These are phyloP conservation scores for Allium cepa DNA, from an alignment of 106 monocot species.

Conservation along the genomic window DNA sequence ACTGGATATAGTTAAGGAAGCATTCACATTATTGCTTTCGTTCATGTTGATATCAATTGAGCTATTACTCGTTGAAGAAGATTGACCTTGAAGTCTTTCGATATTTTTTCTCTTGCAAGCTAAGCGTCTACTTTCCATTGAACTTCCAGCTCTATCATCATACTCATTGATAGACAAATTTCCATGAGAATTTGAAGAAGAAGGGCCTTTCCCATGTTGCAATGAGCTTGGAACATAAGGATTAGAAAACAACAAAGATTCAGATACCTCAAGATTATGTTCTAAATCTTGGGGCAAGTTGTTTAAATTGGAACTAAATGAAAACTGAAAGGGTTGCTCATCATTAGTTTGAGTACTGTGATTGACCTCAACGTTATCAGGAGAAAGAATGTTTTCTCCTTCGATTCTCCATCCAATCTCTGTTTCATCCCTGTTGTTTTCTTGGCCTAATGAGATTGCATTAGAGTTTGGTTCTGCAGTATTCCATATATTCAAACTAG, in stretches of 20 bases:
- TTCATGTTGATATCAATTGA: constrained; percentile 16
- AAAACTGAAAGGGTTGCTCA: constrained; percentile 15
- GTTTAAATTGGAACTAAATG: constrained; percentile 10
- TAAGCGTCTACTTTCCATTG: constrained; percentile 36
- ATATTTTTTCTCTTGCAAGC: constrained; percentile 80
- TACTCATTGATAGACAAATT: constrained; percentile 15
- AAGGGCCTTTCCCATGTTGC: constrained; percentile 13
- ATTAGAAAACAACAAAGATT: constrained; percentile 14
- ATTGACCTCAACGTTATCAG: constrained; percentile 27
- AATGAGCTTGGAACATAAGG: constrained; percentile 20
- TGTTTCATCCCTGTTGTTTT: constrained; percentile 14
- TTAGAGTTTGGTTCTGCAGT: constrained; percentile 12
- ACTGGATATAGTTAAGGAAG: constrained; percentile 19
- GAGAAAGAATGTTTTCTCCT: constrained; percentile 17
- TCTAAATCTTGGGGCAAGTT: constrained; percentile 14
- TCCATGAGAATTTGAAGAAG: constrained; percentile 19
- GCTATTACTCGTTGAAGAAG: constrained; percentile 49
- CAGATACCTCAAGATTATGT: constrained; percentile 8
- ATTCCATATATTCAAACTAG: constrained; percentile 24
- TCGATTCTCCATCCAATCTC: constrained; percentile 24
- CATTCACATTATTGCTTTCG: constrained; percentile 19
- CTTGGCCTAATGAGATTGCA: constrained; percentile 6
- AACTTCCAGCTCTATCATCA: constrained; percentile 37
- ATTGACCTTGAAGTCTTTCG: constrained; percentile 49
- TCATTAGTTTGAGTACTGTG: constrained; percentile 32